Percentiles rank a stretch among this genome's conserved stretches.
phyloP scores from a whole-genome alignment of 2,329 filamentous ascomycete species.

The Chaetomiaceae sp. region DNA sequence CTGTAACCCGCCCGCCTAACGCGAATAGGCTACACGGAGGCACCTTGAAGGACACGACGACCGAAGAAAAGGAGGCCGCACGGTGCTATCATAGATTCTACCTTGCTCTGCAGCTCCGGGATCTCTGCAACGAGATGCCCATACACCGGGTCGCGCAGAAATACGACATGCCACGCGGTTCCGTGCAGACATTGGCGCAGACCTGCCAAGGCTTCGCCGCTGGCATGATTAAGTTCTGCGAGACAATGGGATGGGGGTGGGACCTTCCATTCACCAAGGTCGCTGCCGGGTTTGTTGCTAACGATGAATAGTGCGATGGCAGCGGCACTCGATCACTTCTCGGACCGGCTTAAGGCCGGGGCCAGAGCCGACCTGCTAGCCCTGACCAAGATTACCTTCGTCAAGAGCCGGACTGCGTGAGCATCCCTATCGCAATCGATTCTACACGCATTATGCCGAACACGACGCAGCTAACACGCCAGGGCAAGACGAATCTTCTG shows the following conservation, averaged over 20 bases:
- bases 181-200: slow-evolving; percentile 65
- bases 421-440: slow-evolving; percentile 19
- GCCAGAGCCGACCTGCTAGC: slow-evolving; percentile 65
- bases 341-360: slow-evolving; percentile 65
- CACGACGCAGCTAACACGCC: neutral
- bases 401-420: slow-evolving; percentile 69
- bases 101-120: slow-evolving; percentile 68
- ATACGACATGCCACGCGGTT: slow-evolving; percentile 63
- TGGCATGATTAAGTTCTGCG: slow-evolving; percentile 73
- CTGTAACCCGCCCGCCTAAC: no score
- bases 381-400: slow-evolving; percentile 64
- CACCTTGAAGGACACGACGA: slow-evolving; percentile 54
- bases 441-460: no score
- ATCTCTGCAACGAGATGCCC: slow-evolving; percentile 70
- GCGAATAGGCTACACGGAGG: slow-evolving; percentile 61
- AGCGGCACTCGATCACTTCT: slow-evolving; percentile 68
- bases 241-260: slow-evolving; percentile 67
- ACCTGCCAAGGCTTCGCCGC: slow-evolving; percentile 73
- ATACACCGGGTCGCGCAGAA: slow-evolving; percentile 63
- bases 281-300: neutral
- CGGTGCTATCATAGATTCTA: slow-evolving; percentile 68
- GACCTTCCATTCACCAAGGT: slow-evolving; percentile 17
- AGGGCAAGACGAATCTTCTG: slow-evolving; percentile 52
- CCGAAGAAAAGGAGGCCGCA: slow-evolving; percentile 53
- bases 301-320: slow-evolving; percentile 52